Conservation (phyloP, 805 yeast genomes). For the Starmerella kuoi region DNA sequence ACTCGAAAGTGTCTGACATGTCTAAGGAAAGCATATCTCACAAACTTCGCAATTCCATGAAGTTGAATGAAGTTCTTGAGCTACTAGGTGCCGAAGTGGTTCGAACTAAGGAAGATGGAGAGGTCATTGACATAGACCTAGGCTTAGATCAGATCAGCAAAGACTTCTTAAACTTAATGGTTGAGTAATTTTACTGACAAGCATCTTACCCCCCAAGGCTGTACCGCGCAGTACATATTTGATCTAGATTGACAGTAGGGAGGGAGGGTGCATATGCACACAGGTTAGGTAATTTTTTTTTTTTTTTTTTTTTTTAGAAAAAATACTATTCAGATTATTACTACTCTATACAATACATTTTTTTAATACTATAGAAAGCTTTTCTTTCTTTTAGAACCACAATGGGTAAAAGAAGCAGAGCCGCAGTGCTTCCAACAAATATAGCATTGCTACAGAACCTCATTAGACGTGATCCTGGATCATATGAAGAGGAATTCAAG, state of each 20-base stretch:
- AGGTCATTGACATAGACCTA: neutral
- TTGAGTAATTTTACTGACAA: no score
- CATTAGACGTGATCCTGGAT: conserved; percentile 86
- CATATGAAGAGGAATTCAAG: conserved; percentile 84
- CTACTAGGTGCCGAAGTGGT: neutral
- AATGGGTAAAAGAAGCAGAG: conserved; percentile 84
- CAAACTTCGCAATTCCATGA: neutral
- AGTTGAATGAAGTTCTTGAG: neutral
- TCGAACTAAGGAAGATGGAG: neutral
- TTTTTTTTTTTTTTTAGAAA: neutral
- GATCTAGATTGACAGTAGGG: no score
- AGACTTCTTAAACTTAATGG: no score
- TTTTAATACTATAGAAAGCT: no score
- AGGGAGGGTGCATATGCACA: no score
- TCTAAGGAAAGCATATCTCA: neutral
- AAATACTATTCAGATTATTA: no score
- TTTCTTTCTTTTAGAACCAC: neutral
- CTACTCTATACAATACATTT: no score
- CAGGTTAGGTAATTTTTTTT: neutral
- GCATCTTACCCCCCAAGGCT: no score
- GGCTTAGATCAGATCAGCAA: neutral
- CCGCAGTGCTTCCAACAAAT: conserved; percentile 85
- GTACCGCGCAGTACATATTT: no score
- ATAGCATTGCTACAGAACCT: conserved; percentile 83
- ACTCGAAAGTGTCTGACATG: neutral